These are phyloP conservation scores for Phytophthora syringae DNA, from an alignment of 352 stramenopile species.

Conservation along the genomic window DNA sequence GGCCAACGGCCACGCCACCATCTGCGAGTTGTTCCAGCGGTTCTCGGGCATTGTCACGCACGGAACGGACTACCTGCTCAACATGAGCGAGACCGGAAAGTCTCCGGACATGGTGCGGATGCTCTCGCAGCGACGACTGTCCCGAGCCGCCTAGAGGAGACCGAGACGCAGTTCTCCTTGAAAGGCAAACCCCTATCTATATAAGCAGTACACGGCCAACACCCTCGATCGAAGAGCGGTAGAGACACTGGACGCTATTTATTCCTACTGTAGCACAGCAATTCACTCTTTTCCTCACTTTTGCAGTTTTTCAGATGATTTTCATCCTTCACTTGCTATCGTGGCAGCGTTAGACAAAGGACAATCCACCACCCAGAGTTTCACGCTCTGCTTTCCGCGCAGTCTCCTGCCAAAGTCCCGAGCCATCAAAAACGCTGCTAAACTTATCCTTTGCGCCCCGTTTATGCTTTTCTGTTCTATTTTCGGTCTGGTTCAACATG, in stretches of 20 bases:
- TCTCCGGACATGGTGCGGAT: conserved; percentile 47
- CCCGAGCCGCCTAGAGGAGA: conserved; percentile 16
- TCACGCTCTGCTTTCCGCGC: no score
- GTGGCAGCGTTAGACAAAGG: no score
- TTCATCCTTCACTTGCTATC: no score
- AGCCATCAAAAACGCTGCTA: no score
- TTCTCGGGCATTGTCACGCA: conserved; percentile 38
- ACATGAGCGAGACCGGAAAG: conserved; percentile 44
- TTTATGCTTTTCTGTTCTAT: conserved; percentile 31
- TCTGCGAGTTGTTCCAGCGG: conserved; percentile 74
- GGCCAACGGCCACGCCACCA: conserved; percentile 63
- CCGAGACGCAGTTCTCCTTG: conserved; percentile 4
- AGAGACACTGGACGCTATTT: conserved; percentile 23
- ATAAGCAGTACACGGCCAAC: conserved; percentile 18
- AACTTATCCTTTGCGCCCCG: not conserved
- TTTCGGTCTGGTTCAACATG: conserved; percentile 17
- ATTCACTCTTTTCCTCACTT: conserved; percentile 6
- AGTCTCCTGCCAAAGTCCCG: no score
- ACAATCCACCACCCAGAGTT: no score
- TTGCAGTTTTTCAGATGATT: no score
- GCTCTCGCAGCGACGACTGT: conserved; percentile 42
- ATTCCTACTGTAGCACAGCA: conserved; percentile 26
- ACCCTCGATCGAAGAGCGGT: conserved; percentile 33
- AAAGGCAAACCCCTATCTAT: conserved; percentile 18
- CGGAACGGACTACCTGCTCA: conserved; percentile 37